Base-by-base conservation (phyloP, 2,329 filamentous ascomycete genomes). In the Teratosphaeria pseudoeucalypti region DNA sequence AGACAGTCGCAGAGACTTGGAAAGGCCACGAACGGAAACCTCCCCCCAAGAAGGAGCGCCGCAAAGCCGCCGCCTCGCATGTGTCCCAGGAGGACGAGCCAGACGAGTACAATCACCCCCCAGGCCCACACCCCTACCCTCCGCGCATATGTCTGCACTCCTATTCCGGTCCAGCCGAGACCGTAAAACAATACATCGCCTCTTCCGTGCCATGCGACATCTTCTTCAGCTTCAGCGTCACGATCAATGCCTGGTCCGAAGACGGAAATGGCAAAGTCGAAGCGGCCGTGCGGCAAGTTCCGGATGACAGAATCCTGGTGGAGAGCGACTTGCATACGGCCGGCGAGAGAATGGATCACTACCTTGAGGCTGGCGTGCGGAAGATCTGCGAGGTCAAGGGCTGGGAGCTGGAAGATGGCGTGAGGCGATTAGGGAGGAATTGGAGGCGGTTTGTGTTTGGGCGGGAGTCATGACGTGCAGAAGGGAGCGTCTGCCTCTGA, bases 111-210 rank as follows among this genome's bases (percentile, higher is more conserved):
- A 54, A 56, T 0, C 53, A 63, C 7, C 19, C 57, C 6, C 39
- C 56, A 14, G 58, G 49, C 5, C 66, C 78, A 1, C 85, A 81
- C 61, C 86, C 88, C 0, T 97, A 87, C 66, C 92, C 94, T 3
- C 91, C 92, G 0, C 80, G 92, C 9, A 87, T 97, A 70, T 99
- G 94, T 70, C 83, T 99, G 61, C 94, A 99, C 74, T 96, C 92
- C 0, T 99, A 91, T 74, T 95, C 89, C 55, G 92, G 90, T 0
- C 82, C 87, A 6, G 79, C 84, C 11, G 86, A 94, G 59, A 81
- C 86, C 34, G 76, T 96, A 43, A 86, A 82, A 64, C 90, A 91
- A 72, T 97, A 96, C 68, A 76, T 90, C 55, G 81, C 88, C 63
- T 82, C 84, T 1, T 78, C 82, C 0, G 84, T 94, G 9, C 92